phyloP scores from a whole-genome alignment of 2,329 filamentous ascomycete genomes.

The Fusarium xyrophilum region DNA sequence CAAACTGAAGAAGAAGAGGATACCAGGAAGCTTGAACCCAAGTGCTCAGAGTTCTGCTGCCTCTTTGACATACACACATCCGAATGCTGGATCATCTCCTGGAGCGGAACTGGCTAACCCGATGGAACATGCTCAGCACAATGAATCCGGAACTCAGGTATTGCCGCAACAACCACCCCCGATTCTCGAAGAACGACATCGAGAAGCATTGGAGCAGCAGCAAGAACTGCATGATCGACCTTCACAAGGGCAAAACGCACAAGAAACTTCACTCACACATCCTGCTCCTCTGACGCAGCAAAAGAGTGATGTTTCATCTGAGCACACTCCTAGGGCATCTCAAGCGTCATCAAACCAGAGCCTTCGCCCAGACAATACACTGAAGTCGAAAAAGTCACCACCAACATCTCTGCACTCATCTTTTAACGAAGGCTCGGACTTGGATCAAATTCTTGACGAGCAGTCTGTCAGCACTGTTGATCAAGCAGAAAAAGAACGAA shows the following conservation, averaged over 20 bases:
- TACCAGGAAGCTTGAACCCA: conserved; percentile 77
- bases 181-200: conserved; percentile 32
- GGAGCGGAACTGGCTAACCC: conserved; percentile 55
- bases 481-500: conserved; percentile 70
- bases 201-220: conserved; percentile 28
- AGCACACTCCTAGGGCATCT: conserved; percentile 56
- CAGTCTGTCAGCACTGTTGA: conserved; percentile 47
- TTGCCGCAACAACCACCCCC: conserved; percentile 31
- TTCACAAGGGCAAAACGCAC: conserved; percentile 13
- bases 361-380: conserved; percentile 54
- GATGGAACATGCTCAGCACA: conserved; percentile 48
- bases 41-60: conserved; percentile 91
- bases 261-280: conserved; percentile 29
- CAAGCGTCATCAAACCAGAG: conserved; percentile 53
- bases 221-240: conserved; percentile 20
- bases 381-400: conserved; percentile 75
- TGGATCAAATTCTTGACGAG: conserved; percentile 73
- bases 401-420: conserved; percentile 78
- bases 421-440: conserved; percentile 81
- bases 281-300: conserved; percentile 31
- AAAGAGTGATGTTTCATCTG: conserved; percentile 48
- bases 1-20: conserved; percentile 86
- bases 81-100: conserved; percentile 57
- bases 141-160: conserved; percentile 28
- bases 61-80: conserved; percentile 64